Conservation (phyloP, 139 green algal genomes). For the Picochlorum sp. region DNA sequence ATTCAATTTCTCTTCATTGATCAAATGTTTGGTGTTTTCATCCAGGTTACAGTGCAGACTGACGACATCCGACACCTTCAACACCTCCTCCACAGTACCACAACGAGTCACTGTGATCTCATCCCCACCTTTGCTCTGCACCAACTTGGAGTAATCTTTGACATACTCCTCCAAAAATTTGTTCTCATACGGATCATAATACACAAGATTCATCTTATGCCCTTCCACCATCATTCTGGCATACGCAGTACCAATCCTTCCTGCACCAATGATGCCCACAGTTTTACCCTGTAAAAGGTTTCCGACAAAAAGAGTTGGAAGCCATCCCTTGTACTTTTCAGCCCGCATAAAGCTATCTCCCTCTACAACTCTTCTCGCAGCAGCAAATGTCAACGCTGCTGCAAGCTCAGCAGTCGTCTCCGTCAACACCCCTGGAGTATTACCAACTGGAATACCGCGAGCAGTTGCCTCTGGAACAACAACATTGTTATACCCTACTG, state of each 20-base stretch:
- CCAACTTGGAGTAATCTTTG: constrained; percentile 70
- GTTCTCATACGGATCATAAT: constrained; percentile 94
- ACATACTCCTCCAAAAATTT: constrained; percentile 62
- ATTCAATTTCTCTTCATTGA: constrained; percentile 80
- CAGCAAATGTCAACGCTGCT: constrained; percentile 82
- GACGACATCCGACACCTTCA: constrained; percentile 77
- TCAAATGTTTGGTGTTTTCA: constrained; percentile 81
- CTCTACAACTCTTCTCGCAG: constrained; percentile 84
- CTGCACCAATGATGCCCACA: constrained; percentile 92
- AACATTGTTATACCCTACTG: constrained; percentile 99
- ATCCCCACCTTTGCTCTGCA: constrained; percentile 63
- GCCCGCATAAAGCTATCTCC: constrained; percentile 94
- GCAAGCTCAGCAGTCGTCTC: constrained; percentile 97
- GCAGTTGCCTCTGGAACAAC: constrained; percentile 78
- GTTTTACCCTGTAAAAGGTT: constrained; percentile 78
- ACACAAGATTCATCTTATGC: constrained; percentile 98
- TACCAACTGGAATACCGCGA: constrained; percentile 87
- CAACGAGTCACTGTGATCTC: constrained; percentile 58
- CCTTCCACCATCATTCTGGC: constrained; percentile 97
- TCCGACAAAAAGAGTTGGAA: constrained; percentile 90
- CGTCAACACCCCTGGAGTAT: constrained; percentile 93
- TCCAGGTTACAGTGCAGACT: constrained; percentile 92
- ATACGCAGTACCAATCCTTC: constrained; percentile 88
- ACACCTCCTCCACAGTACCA: constrained; percentile 86
- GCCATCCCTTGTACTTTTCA: constrained; percentile 91